phyloP scores from a whole-genome alignment of 805 yeast species.

The Suhomyces prunicola region DNA sequence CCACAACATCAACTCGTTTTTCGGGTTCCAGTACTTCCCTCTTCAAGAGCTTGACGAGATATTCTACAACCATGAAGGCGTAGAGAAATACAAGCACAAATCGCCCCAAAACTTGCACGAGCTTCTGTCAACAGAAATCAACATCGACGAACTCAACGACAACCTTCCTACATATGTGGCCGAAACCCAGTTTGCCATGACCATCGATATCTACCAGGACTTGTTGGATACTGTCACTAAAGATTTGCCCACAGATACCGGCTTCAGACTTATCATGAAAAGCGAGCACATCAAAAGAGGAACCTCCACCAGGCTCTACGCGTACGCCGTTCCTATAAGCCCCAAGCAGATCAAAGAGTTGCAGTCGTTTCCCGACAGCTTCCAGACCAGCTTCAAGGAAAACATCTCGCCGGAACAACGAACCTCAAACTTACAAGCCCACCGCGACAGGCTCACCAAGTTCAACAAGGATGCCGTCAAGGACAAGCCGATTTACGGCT shows the following conservation, averaged over 20 bases:
- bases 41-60: constrained; percentile 62
- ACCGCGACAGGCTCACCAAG: constrained; percentile 21
- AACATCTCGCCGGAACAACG: constrained; percentile 22
- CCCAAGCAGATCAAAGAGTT: constrained; percentile 18
- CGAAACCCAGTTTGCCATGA: constrained; percentile 58
- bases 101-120: constrained; percentile 7
- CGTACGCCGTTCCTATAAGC: constrained; percentile 29
- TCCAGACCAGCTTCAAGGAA: constrained; percentile 31
- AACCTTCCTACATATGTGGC: constrained; percentile 51
- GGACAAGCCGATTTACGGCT: constrained; percentile 18
- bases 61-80: constrained; percentile 21
- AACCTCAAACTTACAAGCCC: constrained; percentile 19
- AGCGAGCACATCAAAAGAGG: constrained; percentile 6
- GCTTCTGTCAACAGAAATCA: not conserved
- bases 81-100: constrained; percentile 7
- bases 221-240: constrained; percentile 24
- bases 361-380: constrained; percentile 23
- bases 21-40: constrained; percentile 90
- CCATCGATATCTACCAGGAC: constrained; percentile 23
- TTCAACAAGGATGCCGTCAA: constrained; percentile 21
- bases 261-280: constrained; percentile 30
- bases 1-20: constrained; percentile 75
- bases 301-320: constrained; percentile 15
- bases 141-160: constrained; percentile 15
- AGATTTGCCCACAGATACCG: constrained; percentile 20